Percentiles rank a stretch among this genome's conserved stretches.
phyloP scores from a whole-genome alignment of 257 asterid species.

The Solanum commersonii region DNA sequence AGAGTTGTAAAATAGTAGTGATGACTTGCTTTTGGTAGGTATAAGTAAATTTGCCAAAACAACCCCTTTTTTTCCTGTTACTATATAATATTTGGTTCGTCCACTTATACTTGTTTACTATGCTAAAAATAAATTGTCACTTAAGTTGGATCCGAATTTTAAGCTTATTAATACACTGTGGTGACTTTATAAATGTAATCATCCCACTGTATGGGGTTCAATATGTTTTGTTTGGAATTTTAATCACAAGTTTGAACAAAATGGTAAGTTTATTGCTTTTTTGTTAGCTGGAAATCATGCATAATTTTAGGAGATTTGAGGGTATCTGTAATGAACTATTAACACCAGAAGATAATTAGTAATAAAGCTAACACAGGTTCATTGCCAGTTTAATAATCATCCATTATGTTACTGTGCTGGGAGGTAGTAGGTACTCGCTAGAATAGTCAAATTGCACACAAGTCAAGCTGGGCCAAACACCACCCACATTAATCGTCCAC shows the following conservation, averaged over 20 bases:
- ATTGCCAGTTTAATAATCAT: neutral
- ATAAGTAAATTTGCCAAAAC: neutral
- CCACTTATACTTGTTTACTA: no score
- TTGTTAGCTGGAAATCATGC: neutral
- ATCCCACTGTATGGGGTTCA: neutral
- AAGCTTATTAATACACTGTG: neutral
- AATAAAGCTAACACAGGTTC: neutral
- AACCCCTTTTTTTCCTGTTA: neutral
- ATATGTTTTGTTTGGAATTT: neutral
- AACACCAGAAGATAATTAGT: neutral
- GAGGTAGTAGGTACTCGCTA: neutral
- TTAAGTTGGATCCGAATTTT: neutral
- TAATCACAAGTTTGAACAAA: neutral
- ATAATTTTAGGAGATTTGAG: neutral
- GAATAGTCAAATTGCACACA: neutral
- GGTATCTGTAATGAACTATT: neutral
- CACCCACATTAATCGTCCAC: neutral
- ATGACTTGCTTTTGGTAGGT: neutral
- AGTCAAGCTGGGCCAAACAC: neutral
- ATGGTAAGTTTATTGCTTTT: neutral
- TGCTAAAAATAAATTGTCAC: no score
- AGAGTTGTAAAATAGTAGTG: neutral
- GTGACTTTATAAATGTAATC: neutral
- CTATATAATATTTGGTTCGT: neutral
- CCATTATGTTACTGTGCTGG: neutral